Evolutionary conservation across 805 yeast genomes (phyloP), one percentile per base, ranked within the genome.

Genomic region (Candida loeiensis): DNA sequence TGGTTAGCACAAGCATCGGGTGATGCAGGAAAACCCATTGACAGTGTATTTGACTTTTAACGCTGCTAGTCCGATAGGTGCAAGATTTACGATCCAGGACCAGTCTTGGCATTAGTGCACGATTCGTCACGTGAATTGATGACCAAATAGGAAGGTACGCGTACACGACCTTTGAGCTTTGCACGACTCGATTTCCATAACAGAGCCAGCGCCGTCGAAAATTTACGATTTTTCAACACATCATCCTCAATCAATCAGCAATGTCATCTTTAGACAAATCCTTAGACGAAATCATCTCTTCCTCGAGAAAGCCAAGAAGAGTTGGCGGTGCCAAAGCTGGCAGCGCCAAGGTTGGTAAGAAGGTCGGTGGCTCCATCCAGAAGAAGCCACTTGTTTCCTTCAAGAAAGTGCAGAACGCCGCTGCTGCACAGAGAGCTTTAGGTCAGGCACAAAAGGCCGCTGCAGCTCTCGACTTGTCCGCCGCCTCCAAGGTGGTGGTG

Each of bases 251-350:
- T n/a, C 27, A 36, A 36, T 17, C 33, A 36, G 30, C 39, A 26
- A 85, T 83, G 90, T 83, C 95, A 61, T 75, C 83, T 48, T 77
- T 91, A 69, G 96, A 91, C 70, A 85, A 86, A 71, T 87, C 97
- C 36, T 79, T 91, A 59, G 99, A 91, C 72, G 97, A 89, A 55
- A 91, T 91, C 64, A 85, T 91, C 59, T 78, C 95, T 44, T 67
- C 85, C 47, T 63, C 71, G 53, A 69, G 44, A 37, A 45, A 45
- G 33, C 40, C 43, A 26, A 58, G 48, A 56, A 63, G 45, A 44
- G 45, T 45, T 39, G 54, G 37, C 44, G 53, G 44, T 38, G 45
- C 54, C 46, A 50, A 54, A 50, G 55, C 47, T 40, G 57, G 51
- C 37, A 58, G 50, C 48, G 50, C 56, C 29, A 64, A 64, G 43